Conservation (phyloP, 78 protist species). For the Anaeramoeba ignava region DNA sequence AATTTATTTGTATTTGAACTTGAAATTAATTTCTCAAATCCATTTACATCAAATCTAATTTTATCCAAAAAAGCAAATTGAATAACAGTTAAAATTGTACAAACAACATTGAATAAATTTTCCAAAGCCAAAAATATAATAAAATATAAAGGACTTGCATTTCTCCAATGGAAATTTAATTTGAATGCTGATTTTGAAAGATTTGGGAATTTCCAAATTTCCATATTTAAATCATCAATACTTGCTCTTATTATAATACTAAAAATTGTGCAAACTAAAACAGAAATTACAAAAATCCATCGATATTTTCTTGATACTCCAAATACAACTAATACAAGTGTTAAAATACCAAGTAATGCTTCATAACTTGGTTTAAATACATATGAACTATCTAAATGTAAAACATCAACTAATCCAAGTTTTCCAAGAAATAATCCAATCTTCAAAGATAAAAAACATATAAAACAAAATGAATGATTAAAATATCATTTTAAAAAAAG, state of each 20-base stretch:
- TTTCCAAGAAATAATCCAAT: no score
- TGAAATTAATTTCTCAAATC: not conserved
- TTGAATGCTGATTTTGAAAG: not conserved
- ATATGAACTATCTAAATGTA: no score
- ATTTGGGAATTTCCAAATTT: not conserved
- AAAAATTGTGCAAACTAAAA: not conserved
- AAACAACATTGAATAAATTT: not conserved
- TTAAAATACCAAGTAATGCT: no score
- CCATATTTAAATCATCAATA: not conserved
- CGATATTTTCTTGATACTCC: no score
- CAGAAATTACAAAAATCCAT: no score
- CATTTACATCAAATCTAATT: not conserved
- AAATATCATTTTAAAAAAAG: no score
- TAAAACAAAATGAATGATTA: no score
- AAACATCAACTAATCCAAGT: no score
- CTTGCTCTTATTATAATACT: not conserved
- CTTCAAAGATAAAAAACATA: no score
- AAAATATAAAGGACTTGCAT: not conserved
- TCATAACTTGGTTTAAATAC: no score
- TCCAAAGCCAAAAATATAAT: not conserved
- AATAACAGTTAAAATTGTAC: not conserved
- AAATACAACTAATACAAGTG: no score
- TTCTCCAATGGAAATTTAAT: not conserved
- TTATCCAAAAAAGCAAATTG: slow-evolving; percentile 3
- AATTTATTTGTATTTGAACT: not conserved